Percentiles rank a stretch among this genome's conserved stretches.
phyloP scores from a whole-genome alignment of 495 filamentous ascomycete species.

The Aspergillus funiculosus region DNA sequence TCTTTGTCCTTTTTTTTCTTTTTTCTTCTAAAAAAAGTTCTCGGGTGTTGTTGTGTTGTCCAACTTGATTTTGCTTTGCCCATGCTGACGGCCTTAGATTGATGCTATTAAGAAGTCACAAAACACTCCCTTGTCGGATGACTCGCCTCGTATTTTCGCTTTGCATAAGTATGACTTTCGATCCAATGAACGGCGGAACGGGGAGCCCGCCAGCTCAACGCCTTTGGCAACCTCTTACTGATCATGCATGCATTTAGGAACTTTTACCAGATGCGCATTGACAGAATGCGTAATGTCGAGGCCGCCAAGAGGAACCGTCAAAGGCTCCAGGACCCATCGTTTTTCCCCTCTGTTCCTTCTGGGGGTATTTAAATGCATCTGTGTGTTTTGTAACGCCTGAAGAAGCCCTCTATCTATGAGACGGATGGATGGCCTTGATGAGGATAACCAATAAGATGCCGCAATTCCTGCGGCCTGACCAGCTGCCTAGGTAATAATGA shows the following conservation, averaged over 20 bases:
- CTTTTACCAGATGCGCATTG: conserved; percentile 80
- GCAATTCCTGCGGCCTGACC: too few relatives aligned
- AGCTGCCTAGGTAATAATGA: too few relatives aligned
- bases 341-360: conserved; percentile 80
- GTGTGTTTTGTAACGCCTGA: neutral
- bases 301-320: conserved; percentile 77
- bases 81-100: conserved; percentile 25
- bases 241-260: conserved; percentile 44
- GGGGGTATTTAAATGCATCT: conserved; percentile 42
- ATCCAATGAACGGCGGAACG: neutral
- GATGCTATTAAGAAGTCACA: conserved; percentile 34
- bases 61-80: too few relatives aligned
- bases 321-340: conserved; percentile 66
- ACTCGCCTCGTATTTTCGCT: conserved; percentile 69
- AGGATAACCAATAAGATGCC: neutral
- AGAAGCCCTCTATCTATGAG: too few relatives aligned
- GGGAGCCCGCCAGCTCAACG: neutral
- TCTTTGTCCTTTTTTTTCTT: neutral
- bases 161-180: conserved; percentile 66
- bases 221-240: conserved; percentile 1
- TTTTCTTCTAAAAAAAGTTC: too few relatives aligned
- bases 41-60: too few relatives aligned
- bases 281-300: conserved; percentile 71
- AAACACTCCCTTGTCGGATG: conserved; percentile 29
- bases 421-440: too few relatives aligned